phyloP scores from a whole-genome alignment of 2,329 filamentous ascomycete species.

The Sordariomycetes sp. region DNA sequence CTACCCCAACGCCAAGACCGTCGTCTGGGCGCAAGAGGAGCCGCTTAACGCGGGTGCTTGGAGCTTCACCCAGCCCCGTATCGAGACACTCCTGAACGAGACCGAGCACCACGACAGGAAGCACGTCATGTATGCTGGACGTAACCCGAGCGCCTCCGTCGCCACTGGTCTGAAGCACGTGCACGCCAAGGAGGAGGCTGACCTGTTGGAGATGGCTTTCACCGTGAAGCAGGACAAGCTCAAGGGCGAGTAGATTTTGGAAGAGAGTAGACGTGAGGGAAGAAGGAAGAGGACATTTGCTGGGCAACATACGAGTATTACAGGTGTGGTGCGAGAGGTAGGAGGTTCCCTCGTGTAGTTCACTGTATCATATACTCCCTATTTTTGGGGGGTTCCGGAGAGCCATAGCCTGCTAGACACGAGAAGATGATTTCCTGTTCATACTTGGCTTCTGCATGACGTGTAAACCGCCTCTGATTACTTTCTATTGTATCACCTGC shows the following conservation, averaged over 20 bases:
- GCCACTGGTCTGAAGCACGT: constrained; percentile 84
- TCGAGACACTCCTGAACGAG: constrained; percentile 91
- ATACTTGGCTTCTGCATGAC: neutral
- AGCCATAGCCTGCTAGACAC: neutral
- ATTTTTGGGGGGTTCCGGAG: neutral
- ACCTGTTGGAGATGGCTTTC: constrained; percentile 61
- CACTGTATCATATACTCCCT: constrained; percentile 1
- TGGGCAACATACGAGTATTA: too few species aligned
- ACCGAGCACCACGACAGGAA: constrained; percentile 89
- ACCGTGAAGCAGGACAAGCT: constrained; percentile 59
- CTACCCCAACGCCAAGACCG: constrained; percentile 95
- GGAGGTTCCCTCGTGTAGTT: neutral
- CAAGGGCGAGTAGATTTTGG: constrained; percentile 61
- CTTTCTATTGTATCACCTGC: constrained; percentile 38
- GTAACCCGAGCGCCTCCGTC: constrained; percentile 86
- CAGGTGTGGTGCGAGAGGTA: too few species aligned
- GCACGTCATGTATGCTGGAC: constrained; percentile 94
- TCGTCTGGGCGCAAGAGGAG: constrained; percentile 97
- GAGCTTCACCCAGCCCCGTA: constrained; percentile 94
- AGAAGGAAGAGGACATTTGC: too few species aligned
- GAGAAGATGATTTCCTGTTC: constrained; percentile 1
- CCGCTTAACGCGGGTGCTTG: constrained; percentile 94
- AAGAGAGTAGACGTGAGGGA: too few species aligned
- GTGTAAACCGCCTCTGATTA: neutral
- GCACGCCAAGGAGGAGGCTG: constrained; percentile 89